phyloP scores from a whole-genome alignment of 768 basidiomycete species.

The Boletus reticuloceps region DNA sequence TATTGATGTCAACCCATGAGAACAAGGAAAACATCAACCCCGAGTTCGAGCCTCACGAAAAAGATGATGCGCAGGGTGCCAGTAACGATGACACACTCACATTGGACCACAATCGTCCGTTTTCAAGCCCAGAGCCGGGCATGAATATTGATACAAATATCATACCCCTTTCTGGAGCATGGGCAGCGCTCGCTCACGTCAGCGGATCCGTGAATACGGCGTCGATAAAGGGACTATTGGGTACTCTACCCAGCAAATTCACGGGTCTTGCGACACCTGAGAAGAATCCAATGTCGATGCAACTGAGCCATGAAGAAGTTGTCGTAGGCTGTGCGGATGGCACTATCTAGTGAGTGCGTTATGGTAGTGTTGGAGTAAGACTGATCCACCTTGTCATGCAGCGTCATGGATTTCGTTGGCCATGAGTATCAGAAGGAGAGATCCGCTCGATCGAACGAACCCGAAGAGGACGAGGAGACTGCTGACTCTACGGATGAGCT shows the following conservation, averaged over 20 bases:
- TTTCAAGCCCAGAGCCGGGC: constrained; percentile 27
- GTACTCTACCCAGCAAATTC: constrained; percentile 66
- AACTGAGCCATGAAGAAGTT: constrained; percentile 85
- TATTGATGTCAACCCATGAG: constrained; percentile 81
- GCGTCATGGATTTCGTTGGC: constrained; percentile 63
- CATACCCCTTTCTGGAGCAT: constrained; percentile 68
- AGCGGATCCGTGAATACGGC: no score
- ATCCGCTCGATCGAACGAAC: not conserved
- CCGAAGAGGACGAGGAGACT: constrained; percentile 11
- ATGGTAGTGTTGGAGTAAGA: not conserved
- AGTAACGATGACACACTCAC: not conserved
- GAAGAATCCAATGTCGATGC: constrained; percentile 95
- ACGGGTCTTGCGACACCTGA: constrained; percentile 79
- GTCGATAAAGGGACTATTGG: constrained; percentile 55
- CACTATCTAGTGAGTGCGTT: constrained; percentile 74
- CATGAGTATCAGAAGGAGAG: constrained; percentile 47
- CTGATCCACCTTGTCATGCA: constrained; percentile 24
- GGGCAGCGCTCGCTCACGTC: constrained; percentile 62
- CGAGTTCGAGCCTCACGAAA: constrained; percentile 24
- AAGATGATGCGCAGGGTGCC: constrained; percentile 11
- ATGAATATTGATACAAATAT: constrained; percentile 68
- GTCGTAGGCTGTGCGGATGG: constrained; percentile 91
- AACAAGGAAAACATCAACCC: constrained; percentile 41
- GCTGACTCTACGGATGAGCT: constrained; percentile 16
- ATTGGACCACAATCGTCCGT: constrained; percentile 10